Conservation (phyloP, 148 eudicot genomes). For the Polygonum aviculare region DNA sequence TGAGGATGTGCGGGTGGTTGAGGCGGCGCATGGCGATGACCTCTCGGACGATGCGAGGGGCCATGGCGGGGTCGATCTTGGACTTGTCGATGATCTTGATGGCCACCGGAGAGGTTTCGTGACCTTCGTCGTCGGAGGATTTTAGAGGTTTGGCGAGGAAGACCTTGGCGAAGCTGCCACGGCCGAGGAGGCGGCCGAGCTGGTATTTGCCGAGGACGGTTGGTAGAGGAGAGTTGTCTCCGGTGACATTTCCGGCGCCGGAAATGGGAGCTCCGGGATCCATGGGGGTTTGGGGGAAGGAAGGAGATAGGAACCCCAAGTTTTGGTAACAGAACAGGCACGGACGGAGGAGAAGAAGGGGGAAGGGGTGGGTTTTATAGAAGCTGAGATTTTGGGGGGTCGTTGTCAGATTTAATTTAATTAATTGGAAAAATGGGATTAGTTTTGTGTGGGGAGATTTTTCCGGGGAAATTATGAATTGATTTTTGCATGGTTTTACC, state of each 20-base stretch:
- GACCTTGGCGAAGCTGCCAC: slow-evolving; percentile 10
- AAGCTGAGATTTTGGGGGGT: background rate
- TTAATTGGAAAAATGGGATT: too few species aligned
- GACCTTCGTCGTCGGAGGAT: background rate
- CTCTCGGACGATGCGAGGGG: slow-evolving; percentile 44
- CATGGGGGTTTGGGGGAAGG: background rate
- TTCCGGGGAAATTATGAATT: too few species aligned
- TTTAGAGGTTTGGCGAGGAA: background rate
- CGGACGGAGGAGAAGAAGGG: background rate
- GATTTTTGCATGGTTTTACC: too few species aligned
- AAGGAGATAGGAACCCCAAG: background rate
- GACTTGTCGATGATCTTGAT: slow-evolving; percentile 2
- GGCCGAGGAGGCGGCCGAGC: slow-evolving; percentile 12
- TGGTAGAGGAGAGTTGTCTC: background rate
- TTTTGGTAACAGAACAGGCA: background rate
- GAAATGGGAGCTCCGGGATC: background rate
- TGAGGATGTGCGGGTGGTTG: slow-evolving; percentile 59
- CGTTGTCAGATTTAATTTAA: background rate
- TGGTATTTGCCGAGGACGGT: slow-evolving; percentile 6
- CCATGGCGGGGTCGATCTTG: slow-evolving; percentile 21
- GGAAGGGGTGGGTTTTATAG: background rate
- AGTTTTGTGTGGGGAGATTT: too few species aligned
- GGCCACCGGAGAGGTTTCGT: background rate
- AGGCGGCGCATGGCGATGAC: slow-evolving; percentile 77
- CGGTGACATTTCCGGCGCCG: background rate